Evolutionary conservation across 768 basidiomycete species (phyloP).

Genomic region (Lentinula boryana): DNA sequence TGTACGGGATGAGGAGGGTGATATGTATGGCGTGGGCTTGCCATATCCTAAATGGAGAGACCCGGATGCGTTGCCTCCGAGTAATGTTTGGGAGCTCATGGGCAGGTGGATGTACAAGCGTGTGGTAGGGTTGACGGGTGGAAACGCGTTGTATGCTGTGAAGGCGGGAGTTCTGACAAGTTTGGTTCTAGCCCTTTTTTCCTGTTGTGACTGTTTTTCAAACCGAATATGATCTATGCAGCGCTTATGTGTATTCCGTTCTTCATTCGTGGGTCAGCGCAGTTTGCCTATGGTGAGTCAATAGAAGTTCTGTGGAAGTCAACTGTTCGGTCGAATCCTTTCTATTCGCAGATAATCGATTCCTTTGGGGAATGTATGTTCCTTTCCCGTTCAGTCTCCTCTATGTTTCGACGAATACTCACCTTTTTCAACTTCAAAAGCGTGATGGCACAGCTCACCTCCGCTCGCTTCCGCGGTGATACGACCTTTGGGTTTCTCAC

Average conservation of each 20-base stretch:
- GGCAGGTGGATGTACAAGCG: conserved; percentile 40
- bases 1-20: conserved; percentile 6
- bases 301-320: not conserved
- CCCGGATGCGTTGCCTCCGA: conserved; percentile 70
- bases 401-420: not conserved
- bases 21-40: conserved; percentile 21
- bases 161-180: conserved; percentile 63
- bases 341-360: conserved; percentile 42
- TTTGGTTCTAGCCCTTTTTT: conserved; percentile 16
- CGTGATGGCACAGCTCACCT: conserved; percentile 70
- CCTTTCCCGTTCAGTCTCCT: not conserved
- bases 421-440: conserved; percentile 23
- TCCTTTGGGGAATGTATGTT: conserved; percentile 67
- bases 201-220: not conserved
- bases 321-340: not conserved
- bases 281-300: conserved; percentile 50
- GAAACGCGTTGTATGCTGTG: conserved; percentile 62
- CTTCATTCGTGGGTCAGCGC: conserved; percentile 47
- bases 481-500: conserved; percentile 61
- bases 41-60: conserved; percentile 52
- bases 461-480: conserved; percentile 70
- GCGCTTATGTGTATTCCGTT: conserved; percentile 56
- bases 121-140: conserved; percentile 36
- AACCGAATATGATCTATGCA: conserved; percentile 12
- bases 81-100: conserved; percentile 47